These are phyloP conservation scores for Fraxinus platypoda DNA, from an alignment of 305 asterid genomes.

Conservation along the genomic window DNA sequence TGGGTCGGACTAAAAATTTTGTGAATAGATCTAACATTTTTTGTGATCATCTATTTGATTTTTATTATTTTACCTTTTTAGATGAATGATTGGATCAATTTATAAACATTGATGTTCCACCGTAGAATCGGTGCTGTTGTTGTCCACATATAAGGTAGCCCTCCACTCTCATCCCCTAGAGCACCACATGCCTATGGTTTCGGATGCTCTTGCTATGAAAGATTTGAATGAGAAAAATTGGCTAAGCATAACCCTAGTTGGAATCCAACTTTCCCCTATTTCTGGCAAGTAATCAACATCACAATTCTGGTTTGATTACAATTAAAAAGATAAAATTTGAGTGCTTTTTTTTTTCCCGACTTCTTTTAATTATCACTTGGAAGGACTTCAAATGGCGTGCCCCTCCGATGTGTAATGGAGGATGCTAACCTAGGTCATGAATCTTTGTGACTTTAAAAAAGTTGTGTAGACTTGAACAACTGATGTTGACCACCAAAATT, in stretches of 20 bases:
- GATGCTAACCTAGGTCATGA: not conserved
- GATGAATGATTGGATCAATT: not conserved
- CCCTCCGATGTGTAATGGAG: not conserved
- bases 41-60: not conserved
- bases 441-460: not conserved
- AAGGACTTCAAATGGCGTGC: not conserved
- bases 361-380: not conserved
- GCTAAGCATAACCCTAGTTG: not conserved
- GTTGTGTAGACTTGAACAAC: not conserved
- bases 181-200: not conserved
- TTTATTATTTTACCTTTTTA: not conserved
- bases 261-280: not conserved
- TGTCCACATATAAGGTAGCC: not conserved
- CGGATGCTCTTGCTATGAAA: not conserved
- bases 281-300: not conserved
- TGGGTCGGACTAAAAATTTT: not conserved
- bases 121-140: not conserved
- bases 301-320: not conserved
- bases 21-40: not conserved
- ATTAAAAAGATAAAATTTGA: no score
- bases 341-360: no score
- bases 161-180: not conserved
- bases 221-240: not conserved
- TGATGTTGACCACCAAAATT: not conserved
- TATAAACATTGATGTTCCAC: not conserved